A percentile compares a stretch with the other conserved stretches of the same genome.
phyloP scores from a whole-genome alignment of 495 filamentous ascomycete species.

The Gamarada debralockiae region DNA sequence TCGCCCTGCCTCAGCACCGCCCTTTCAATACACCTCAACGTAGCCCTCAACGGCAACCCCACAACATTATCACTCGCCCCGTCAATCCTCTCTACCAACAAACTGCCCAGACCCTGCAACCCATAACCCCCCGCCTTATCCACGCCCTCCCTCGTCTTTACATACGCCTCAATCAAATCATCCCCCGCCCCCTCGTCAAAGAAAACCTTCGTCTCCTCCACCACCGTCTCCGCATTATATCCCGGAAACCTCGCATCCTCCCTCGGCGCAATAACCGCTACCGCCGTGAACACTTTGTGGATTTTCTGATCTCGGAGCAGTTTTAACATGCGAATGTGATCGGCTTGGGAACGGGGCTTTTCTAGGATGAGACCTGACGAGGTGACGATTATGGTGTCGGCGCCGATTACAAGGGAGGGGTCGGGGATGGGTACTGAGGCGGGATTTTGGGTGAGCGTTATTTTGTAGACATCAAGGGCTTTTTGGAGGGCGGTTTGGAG shows the following conservation, averaged over 20 bases:
- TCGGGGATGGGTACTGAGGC: conserved; percentile 43
- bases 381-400: conserved; percentile 87
- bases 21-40: conserved; percentile 80
- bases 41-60: conserved; percentile 82
- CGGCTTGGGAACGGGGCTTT: conserved; percentile 77
- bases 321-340: conserved; percentile 79
- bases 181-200: conserved; percentile 75
- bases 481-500: conserved; percentile 81
- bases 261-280: conserved; percentile 76
- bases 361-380: conserved; percentile 74
- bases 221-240: conserved; percentile 73
- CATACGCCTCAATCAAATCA: conserved; percentile 82
- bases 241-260: conserved; percentile 74
- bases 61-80: conserved; percentile 93
- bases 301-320: conserved; percentile 65
- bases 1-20: conserved; percentile 54
- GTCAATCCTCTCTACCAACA: conserved; percentile 80
- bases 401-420: conserved; percentile 81
- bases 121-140: conserved; percentile 98
- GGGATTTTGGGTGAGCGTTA: conserved; percentile 47
- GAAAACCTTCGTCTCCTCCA: conserved; percentile 82
- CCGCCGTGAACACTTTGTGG: conserved; percentile 79
- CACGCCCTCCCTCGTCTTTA: conserved; percentile 83
- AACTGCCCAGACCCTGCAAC: conserved; percentile 79
- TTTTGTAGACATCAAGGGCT: conserved; percentile 70